Conservation (phyloP, 768 basidiomycete genomes). For the Lenzites betulinus region DNA sequence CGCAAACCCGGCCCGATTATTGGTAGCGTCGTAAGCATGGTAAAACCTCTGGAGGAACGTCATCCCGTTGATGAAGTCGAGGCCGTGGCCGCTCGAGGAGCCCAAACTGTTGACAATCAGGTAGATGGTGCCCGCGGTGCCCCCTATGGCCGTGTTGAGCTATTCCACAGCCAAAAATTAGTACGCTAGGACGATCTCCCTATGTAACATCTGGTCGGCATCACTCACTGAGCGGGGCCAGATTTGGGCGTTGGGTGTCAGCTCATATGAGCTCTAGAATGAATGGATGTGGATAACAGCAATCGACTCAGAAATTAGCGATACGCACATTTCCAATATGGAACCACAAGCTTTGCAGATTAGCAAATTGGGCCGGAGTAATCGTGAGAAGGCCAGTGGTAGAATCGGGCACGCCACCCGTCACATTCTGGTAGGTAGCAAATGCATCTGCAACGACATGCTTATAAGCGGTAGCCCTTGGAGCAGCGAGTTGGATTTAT, state of each 20-base stretch:
- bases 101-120: conserved; percentile 35
- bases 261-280: conserved; percentile 47
- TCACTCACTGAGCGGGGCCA: conserved; percentile 49
- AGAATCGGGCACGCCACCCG: conserved; percentile 15
- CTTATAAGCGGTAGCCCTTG: neutral
- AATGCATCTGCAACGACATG: conserved; percentile 27
- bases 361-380: conserved; percentile 25
- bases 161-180: neutral
- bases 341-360: conserved; percentile 26
- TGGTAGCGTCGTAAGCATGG: conserved; percentile 35
- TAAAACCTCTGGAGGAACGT: conserved; percentile 41
- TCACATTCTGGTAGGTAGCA: conserved; percentile 25
- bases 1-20: conserved; percentile 37
- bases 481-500: no score
- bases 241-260: conserved; percentile 66
- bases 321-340: conserved; percentile 18
- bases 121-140: conserved; percentile 41
- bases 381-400: conserved; percentile 24
- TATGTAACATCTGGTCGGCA: neutral
- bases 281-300: neutral
- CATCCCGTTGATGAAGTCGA: conserved; percentile 38
- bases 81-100: conserved; percentile 27
- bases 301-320: neutral
- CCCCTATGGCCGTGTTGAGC: conserved; percentile 63
- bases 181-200: neutral